These are phyloP conservation scores for Zostera marina DNA, from an alignment of 116 monocot genomes.

Conservation along the genomic window DNA sequence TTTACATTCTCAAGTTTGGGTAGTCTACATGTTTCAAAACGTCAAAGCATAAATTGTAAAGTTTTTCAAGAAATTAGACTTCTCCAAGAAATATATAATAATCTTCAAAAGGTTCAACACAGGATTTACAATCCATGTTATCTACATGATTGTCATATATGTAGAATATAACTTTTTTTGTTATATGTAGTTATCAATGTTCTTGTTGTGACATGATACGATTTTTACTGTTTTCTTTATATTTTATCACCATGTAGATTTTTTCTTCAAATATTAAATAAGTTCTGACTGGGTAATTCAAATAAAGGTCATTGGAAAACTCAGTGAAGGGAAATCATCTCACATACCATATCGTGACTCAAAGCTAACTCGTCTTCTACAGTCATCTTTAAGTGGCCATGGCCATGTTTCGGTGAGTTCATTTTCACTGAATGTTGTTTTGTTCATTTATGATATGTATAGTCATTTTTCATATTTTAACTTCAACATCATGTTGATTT, in stretches of 20 bases:
- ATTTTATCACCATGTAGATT: background rate
- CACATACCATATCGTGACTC: constrained; percentile 98
- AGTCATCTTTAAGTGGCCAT: constrained; percentile 95
- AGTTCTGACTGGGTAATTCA: background rate
- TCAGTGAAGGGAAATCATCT: constrained; percentile 92
- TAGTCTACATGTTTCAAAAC: too few species aligned
- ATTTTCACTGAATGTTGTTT: background rate
- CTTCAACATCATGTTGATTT: background rate
- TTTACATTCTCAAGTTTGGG: too few species aligned
- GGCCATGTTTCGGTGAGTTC: constrained; percentile 82
- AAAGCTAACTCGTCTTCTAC: constrained; percentile 90
- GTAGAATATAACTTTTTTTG: too few species aligned
- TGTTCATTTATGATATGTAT: background rate
- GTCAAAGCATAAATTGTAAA: too few species aligned
- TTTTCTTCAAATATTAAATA: background rate
- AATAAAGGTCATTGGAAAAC: constrained; percentile 88
- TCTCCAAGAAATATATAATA: too few species aligned
- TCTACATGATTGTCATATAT: too few species aligned
- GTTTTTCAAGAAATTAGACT: too few species aligned
- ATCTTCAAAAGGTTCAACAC: too few species aligned
- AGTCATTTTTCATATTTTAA: background rate
- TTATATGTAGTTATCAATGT: too few species aligned
- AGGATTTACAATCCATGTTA: too few species aligned
- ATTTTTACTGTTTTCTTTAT: too few species aligned
- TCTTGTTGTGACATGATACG: too few species aligned